A percentile compares a stretch with the other conserved stretches of the same genome.
These are phyloP conservation scores for Fusarium nygamai DNA, from an alignment of 2,329 filamentous ascomycete species.

Conservation along the genomic window DNA sequence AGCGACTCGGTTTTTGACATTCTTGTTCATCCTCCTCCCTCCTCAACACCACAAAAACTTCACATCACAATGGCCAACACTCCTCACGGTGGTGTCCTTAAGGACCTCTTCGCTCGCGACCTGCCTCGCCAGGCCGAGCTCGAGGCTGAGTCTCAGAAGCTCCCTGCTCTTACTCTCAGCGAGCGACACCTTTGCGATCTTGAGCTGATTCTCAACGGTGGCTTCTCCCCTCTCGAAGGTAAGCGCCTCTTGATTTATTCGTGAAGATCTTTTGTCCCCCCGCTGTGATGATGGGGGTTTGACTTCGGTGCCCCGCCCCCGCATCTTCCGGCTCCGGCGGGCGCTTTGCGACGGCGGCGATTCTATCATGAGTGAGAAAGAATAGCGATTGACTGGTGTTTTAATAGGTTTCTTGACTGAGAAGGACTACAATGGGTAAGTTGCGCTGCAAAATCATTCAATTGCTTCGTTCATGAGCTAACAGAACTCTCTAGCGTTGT, in stretches of 20 bases:
- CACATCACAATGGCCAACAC: slow-evolving; percentile 68
- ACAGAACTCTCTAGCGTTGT: slow-evolving; percentile 74
- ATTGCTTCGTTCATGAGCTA: slow-evolving; percentile 31
- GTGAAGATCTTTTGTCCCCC: neutral
- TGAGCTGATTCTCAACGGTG: slow-evolving; percentile 95
- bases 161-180: slow-evolving; percentile 84
- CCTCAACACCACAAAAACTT: slow-evolving; percentile 6
- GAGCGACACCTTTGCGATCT: slow-evolving; percentile 98
- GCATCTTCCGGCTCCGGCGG: slow-evolving; percentile 27
- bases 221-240: slow-evolving; percentile 98
- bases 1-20: slow-evolving; percentile 14
- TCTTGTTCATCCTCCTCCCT: neutral
- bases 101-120: slow-evolving; percentile 97
- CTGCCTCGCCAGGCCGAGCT: slow-evolving; percentile 83
- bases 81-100: slow-evolving; percentile 92
- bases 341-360: slow-evolving; percentile 11
- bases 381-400: slow-evolving; percentile 23
- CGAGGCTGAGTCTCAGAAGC: slow-evolving; percentile 81
- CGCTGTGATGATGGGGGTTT: slow-evolving; percentile 29
- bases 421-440: slow-evolving; percentile 93
- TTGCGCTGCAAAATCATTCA: slow-evolving; percentile 1
- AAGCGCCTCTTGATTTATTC: slow-evolving; percentile 48
- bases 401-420: slow-evolving; percentile 90
- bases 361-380: slow-evolving; percentile 1
- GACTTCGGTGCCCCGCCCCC: slow-evolving; percentile 37